Conservation (phyloP, 257 asterid species). For the Prunella vulgaris region DNA sequence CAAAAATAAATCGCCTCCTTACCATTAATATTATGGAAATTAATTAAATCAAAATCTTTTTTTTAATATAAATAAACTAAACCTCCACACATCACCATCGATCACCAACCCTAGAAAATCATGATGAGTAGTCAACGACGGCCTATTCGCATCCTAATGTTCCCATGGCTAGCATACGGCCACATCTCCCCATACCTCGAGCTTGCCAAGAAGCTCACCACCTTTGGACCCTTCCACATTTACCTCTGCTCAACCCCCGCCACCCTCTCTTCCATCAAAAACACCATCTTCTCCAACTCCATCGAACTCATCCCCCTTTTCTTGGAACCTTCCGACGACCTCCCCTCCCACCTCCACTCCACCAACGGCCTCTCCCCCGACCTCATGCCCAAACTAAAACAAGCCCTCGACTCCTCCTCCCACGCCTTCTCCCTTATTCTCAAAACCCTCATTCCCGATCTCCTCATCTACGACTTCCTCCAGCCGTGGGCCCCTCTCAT, state of each 20-base stretch:
- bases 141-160: not conserved
- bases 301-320: constrained; percentile 27
- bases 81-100: no score
- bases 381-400: constrained; percentile 36
- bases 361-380: constrained; percentile 44
- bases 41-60: no score
- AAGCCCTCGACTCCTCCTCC: constrained; percentile 23
- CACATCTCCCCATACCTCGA: constrained; percentile 49
- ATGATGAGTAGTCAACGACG: not conserved
- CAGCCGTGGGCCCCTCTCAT: constrained; percentile 38
- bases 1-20: no score
- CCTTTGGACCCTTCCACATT: constrained; percentile 30
- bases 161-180: constrained; percentile 34
- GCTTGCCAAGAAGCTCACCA: constrained; percentile 41
- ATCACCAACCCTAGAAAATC: not conserved
- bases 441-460: constrained; percentile 20
- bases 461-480: constrained; percentile 36
- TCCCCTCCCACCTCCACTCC: constrained; percentile 32
- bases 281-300: not conserved
- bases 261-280: constrained; percentile 29
- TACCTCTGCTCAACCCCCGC: constrained; percentile 40
- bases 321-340: constrained; percentile 19
- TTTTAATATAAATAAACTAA: no score
- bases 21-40: no score
- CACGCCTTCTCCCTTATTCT: constrained; percentile 25